Evolutionary conservation across 1,284 basidiomycete genomes (phyloP).

Genomic region (Tylopilus sp.): DNA sequence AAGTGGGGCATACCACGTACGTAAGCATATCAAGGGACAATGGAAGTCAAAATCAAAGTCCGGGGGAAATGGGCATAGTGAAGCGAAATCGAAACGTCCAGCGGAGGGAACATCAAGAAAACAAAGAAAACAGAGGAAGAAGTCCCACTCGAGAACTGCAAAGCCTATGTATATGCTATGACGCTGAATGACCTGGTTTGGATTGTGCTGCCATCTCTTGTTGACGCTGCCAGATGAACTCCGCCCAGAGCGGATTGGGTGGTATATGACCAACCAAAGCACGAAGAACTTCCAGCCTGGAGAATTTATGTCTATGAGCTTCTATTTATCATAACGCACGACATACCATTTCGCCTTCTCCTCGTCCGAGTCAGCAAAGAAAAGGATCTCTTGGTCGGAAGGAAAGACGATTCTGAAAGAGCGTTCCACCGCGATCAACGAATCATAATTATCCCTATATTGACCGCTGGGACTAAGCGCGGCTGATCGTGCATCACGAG

Average conservation of each 20-base stretch:
- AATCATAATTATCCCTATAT: conserved; percentile 63
- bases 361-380: conserved; percentile 89
- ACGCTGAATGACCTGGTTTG: not conserved
- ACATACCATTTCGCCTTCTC: conserved; percentile 86
- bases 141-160: not conserved
- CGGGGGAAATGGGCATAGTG: not conserved
- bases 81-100: conserved; percentile 9
- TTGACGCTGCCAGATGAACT: conserved; percentile 78
- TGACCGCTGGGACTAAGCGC: conserved; percentile 44
- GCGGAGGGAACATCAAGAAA: conserved; percentile 9
- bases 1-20: no score
- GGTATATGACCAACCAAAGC: conserved; percentile 84
- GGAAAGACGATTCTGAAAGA: conserved; percentile 87
- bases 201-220: conserved; percentile 38
- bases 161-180: conserved; percentile 6
- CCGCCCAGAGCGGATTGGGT: conserved; percentile 86
- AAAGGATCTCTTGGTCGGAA: conserved; percentile 77
- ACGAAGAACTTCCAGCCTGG: conserved; percentile 77
- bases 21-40: conserved; percentile 19
- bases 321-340: not conserved
- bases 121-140: not conserved
- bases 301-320: conserved; percentile 3
- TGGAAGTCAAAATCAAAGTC: conserved; percentile 2
- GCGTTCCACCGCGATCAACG: conserved; percentile 71
- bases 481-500: conserved; percentile 51